phyloP scores from a whole-genome alignment of 208 protist species.

The Leishmania arabica region DNA sequence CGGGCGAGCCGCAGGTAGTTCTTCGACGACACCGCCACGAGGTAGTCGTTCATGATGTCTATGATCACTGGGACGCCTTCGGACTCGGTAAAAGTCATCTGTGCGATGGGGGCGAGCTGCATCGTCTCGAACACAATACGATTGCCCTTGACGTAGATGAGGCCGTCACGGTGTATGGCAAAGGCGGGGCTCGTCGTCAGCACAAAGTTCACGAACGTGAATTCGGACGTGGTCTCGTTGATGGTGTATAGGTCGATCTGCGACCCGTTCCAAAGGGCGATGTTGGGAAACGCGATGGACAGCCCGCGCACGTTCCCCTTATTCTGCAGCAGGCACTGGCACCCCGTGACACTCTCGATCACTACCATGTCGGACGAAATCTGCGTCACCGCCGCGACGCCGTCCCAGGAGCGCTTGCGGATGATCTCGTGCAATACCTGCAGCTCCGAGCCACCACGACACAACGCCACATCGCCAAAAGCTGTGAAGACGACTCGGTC shows the following conservation, averaged over 20 bases:
- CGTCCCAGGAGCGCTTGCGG: conserved; percentile 84
- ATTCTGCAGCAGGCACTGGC: conserved; percentile 83
- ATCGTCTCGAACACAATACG: conserved; percentile 82
- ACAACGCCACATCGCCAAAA: conserved; percentile 61
- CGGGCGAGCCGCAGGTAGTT: conserved; percentile 82
- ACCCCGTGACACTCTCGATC: conserved; percentile 83
- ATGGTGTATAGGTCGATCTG: conserved; percentile 91
- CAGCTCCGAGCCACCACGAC: conserved; percentile 54
- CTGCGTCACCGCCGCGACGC: conserved; percentile 83
- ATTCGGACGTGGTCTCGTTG: conserved; percentile 80
- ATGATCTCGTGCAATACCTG: conserved; percentile 88
- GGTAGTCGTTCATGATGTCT: conserved; percentile 90
- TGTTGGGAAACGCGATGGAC: conserved; percentile 81
- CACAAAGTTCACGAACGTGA: conserved; percentile 73
- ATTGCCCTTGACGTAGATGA: conserved; percentile 85
- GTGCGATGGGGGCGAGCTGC: conserved; percentile 73
- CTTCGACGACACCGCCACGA: conserved; percentile 81
- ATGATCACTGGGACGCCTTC: conserved; percentile 84
- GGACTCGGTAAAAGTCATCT: conserved; percentile 86
- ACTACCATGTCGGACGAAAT: conserved; percentile 87
- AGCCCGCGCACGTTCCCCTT: conserved; percentile 76
- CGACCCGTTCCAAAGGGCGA: conserved; percentile 88
- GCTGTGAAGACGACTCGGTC: conserved; percentile 65
- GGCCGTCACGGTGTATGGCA: conserved; percentile 79
- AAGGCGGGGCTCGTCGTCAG: conserved; percentile 74